Evolutionary conservation across 306 rosid genomes (phyloP).

Genomic region (Trifolium subterraneum): DNA sequence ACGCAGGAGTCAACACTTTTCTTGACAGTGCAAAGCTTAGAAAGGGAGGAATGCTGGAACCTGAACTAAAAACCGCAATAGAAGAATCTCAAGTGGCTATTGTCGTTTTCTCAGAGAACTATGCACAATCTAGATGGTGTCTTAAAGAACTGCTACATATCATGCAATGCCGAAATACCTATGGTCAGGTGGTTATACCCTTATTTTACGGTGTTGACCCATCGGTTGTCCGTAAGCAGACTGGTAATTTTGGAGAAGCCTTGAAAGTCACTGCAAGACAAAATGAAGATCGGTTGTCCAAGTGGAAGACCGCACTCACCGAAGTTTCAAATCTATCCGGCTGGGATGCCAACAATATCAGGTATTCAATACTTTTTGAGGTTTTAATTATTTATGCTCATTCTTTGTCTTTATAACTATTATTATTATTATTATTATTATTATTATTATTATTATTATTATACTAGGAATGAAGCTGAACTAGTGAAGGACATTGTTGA

Average conservation of each 20-base stretch:
- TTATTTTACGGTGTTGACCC: background rate
- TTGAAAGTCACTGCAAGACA: background rate
- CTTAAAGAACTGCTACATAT: background rate
- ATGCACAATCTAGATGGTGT: background rate
- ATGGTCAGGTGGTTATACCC: background rate
- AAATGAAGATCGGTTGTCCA: too few relatives aligned
- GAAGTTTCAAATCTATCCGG: background rate
- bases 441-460: too few relatives aligned
- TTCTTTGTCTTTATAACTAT: too few relatives aligned
- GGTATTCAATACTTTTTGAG: background rate
- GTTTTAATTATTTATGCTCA: background rate
- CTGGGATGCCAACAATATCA: background rate
- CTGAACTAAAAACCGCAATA: too few relatives aligned
- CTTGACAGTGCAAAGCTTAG: too few relatives aligned
- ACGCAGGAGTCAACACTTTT: too few relatives aligned
- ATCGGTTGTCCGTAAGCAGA: background rate
- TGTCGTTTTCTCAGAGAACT: background rate
- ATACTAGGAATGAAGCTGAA: background rate
- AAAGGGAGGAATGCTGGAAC: too few relatives aligned
- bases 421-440: too few relatives aligned
- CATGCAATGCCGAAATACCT: background rate
- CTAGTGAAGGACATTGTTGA: background rate
- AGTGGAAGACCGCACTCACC: background rate
- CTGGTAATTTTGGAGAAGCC: background rate
- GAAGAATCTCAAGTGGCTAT: too few relatives aligned